Base-by-base conservation (phyloP, 2,329 filamentous ascomycete genomes). In the Trichoderma sp. region DNA sequence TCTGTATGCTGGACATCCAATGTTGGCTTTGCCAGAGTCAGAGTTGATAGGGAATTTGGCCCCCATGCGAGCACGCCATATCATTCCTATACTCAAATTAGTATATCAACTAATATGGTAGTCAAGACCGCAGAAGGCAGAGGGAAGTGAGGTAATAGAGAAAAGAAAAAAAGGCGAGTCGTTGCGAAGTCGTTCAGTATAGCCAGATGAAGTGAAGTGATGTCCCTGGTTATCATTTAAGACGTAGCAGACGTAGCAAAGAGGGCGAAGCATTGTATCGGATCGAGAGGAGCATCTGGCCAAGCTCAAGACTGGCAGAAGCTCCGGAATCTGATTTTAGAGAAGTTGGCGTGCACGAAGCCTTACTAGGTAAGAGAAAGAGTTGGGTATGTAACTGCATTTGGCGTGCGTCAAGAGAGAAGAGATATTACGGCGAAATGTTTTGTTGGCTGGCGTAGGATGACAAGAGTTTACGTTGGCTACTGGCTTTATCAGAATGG, bases 401-500 rank as follows among this genome's bases (percentile, higher is more conserved):
- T 66, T 26, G 39, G 39, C 34, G 51, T 18, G 36, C 21, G 28
- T 73, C 72, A 74, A 77, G 71, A 76, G 73, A 73, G 70, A 72
- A 76, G 73, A 73, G 71, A 75, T 73, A 79, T 81, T 79, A 81
- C 80, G 79, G 76, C 76, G 75, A 74, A 71, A 2, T 51, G 8
- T 77, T 74, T 74, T 76, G 74, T 73, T 73, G 74, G 72, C 75
- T 79, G 76, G 76, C 74, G 75, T 74, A 72, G 70, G 73, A 76
- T 76, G 67, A 62, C n/a, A 77, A 77, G 76, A 75, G 78, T 77
- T 81, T 80, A 81, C 78, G 76, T 74, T 76, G 73, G 76, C 75
- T 73, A 79, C 74, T 78, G 58, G 76, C 74, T 72, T 77, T 75
- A 79, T 74, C 73, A 74, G 60, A 61, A 21, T 65, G 69, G 47